These are phyloP conservation scores for Austropuccinia psidii DNA, from an alignment of 1,284 basidiomycete genomes.

Conservation along the genomic window DNA sequence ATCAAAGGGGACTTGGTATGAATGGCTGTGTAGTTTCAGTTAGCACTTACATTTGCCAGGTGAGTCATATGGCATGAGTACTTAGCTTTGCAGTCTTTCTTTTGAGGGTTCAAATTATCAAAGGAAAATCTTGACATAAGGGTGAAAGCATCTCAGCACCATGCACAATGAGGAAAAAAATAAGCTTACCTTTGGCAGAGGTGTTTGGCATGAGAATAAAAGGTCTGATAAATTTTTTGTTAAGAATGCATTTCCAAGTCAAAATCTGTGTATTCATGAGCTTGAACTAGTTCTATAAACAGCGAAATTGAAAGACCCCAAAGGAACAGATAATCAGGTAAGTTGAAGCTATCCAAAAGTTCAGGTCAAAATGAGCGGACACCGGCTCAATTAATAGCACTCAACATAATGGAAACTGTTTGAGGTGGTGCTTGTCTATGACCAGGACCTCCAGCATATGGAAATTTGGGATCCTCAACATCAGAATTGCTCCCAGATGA, in stretches of 20 bases:
- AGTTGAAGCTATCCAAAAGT: neutral
- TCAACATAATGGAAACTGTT: constrained; percentile 17
- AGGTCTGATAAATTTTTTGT: neutral
- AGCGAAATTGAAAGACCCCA: neutral
- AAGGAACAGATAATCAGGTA: constrained; percentile 3
- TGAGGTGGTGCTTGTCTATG: neutral
- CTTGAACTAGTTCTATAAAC: constrained; percentile 7
- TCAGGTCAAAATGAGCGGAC: constrained; percentile 22
- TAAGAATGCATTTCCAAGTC: neutral
- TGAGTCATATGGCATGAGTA: neutral
- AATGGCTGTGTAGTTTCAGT: too few relatives aligned
- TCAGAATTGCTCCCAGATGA: neutral
- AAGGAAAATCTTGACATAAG: neutral
- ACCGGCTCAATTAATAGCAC: neutral
- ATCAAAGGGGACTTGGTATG: too few relatives aligned
- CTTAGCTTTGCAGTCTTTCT: neutral
- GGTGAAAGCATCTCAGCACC: neutral
- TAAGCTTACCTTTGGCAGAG: neutral
- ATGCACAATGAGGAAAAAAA: too few relatives aligned
- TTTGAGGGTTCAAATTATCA: neutral
- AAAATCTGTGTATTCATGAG: constrained; percentile 9
- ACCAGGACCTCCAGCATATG: constrained; percentile 22
- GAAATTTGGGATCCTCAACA: neutral
- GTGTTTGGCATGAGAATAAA: constrained; percentile 17
- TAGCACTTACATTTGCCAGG: neutral